Base-by-base conservation (phyloP, 2,329 filamentous ascomycete species). In the Dactylellina drechsleri region DNA sequence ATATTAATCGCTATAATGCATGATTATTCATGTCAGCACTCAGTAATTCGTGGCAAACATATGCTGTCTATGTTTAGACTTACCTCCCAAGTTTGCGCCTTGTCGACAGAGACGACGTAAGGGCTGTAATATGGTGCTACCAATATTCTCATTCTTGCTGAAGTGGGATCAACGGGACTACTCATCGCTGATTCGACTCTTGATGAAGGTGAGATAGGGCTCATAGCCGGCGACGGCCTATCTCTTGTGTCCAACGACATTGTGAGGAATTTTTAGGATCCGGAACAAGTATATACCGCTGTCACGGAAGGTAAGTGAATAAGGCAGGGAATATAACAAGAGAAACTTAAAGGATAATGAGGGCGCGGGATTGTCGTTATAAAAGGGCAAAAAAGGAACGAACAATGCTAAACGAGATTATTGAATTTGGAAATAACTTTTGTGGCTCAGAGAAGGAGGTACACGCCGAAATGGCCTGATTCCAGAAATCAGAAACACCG, bases 21-120 rank as follows among this genome's bases (percentile, higher is more conserved):
- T 41, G 53, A 60, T 40, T 65, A 54, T 60, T 50, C 36, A 13
- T 20, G 47, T 52, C 10, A 16, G 18, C 45, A 36, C 4, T 36
- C 28, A 31, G n/a, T 6, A 2, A 43, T n/a, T 41, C n/a, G 49
- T 28, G n/a, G 23, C 0, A 58, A 70, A 20, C 23, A 7, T 40
- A 28, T n/a, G 31, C 62, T 12, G 16, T 18, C 4, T 23, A 58
- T 52, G 15, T 4, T 76, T 72, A 45, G 31, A 6, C 43, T 15
- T 70, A 79, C 78, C 52, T 79, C 77, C 78, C 78, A 79, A n/a
- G 78, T 79, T 49, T 77, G 65, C 40, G 77, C 78, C 47, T 77
- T 79, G 43, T 79, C 74, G 50, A 78, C 45, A 20, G 78, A 77
- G 28, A 79, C 77, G 31, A 79, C 76, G 53, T 77, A 79, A 28